These are phyloP conservation scores for Aspergillus proliferans DNA, from an alignment of 2,329 filamentous ascomycete genomes.

Conservation along the genomic window DNA sequence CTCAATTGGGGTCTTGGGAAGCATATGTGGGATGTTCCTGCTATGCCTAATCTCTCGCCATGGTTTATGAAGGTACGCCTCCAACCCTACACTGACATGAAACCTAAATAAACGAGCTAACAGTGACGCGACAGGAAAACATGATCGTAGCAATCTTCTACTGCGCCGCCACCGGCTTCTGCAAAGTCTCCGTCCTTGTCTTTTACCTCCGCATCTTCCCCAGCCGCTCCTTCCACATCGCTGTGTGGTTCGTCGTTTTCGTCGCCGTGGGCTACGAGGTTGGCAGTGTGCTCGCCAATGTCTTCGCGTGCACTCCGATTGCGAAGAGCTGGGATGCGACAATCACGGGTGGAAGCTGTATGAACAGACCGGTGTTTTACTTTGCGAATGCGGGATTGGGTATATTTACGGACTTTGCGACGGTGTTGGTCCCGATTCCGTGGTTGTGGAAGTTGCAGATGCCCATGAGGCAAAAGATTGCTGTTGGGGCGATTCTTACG, in stretches of 20 bases:
- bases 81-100: too few species aligned
- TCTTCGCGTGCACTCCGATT: slow-evolving; percentile 22
- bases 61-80: slow-evolving; percentile 16
- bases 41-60: slow-evolving; percentile 11
- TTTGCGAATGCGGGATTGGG: slow-evolving; percentile 23
- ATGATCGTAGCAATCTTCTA: slow-evolving; percentile 25
- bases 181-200: slow-evolving; percentile 26
- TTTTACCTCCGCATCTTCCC: slow-evolving; percentile 26
- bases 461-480: slow-evolving; percentile 24
- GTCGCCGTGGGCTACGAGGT: slow-evolving; percentile 22
- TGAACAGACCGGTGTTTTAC: slow-evolving; percentile 25
- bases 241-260: slow-evolving; percentile 18
- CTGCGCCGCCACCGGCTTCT: slow-evolving; percentile 22
- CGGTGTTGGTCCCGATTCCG: slow-evolving; percentile 24
- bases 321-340: slow-evolving; percentile 19
- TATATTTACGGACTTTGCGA: slow-evolving; percentile 26
- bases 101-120: too few species aligned
- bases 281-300: slow-evolving; percentile 20
- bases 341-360: slow-evolving; percentile 15
- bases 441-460: slow-evolving; percentile 25
- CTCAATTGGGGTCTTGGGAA: slow-evolving; percentile 20
- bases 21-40: slow-evolving; percentile 25
- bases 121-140: slow-evolving; percentile 13
- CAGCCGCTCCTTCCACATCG: slow-evolving; percentile 17
- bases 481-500: slow-evolving; percentile 18